Evolutionary conservation across 140 eudicot species (phyloP), one percentile per base, ranked within the genome.

Genomic region (Ambrosia hybrid): DNA sequence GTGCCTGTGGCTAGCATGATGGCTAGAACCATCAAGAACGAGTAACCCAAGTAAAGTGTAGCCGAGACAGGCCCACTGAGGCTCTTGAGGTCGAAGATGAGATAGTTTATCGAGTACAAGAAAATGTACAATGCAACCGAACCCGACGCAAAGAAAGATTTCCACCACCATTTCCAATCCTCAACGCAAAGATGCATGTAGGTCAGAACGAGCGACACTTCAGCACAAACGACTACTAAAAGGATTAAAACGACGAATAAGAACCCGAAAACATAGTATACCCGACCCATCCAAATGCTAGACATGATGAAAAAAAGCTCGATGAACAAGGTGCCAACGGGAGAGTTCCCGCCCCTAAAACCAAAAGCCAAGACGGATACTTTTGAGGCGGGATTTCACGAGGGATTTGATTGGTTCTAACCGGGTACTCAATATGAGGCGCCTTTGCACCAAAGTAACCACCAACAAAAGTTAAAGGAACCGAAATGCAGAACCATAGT

Each of bases 151-250:
- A 78, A 86, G 84, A 86, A 86, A 46, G 91, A 81, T 14, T 83
- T 86, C 91, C 91, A 86, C 91, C 91, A 86, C 91, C 91, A 86
- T 51, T 78, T 86, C 86, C 86, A 86, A 55, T 86, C 91, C 79
- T 86, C 91, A 15, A 86, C 91, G 53, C 91, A 83, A 9, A 86
- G 78, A 78, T 86, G 91, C 91, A 86, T 86, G 85, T 86, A 86
- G 5, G 91, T 86, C 51, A 86, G 77, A 26, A 86, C 91, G 17
- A 86, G 77, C 6, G 91, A 86, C 5, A 86, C 91, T 73, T 86
- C 91, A 48, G 91, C 91, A 72, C 88, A 86, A 46, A 86, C 91
- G 2, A 76, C 82, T 13, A 84, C 86, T 2, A 87, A 66, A 70
- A 87, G 83, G 71, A 82, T 53, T 71, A 87, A 67, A n/a, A 87